These are phyloP conservation scores for Mycena venus DNA, from an alignment of 768 basidiomycete genomes.

Conservation along the genomic window DNA sequence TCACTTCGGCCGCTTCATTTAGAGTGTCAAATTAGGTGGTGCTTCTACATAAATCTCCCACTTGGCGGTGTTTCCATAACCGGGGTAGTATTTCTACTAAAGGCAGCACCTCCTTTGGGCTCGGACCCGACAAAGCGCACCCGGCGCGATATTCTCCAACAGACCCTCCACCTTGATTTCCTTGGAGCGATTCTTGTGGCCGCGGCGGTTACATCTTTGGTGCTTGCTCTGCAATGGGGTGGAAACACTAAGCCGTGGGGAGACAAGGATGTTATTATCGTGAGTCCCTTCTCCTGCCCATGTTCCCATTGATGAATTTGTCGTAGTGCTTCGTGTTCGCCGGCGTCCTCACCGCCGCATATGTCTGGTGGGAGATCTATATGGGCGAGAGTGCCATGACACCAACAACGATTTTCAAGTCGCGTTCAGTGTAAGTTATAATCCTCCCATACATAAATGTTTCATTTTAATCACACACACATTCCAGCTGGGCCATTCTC, in stretches of 20 bases:
- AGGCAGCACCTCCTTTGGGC: constrained; percentile 19
- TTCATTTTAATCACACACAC: too few relatives aligned
- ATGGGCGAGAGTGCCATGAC: constrained; percentile 13
- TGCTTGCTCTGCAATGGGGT: constrained; percentile 59
- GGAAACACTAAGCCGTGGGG: constrained; percentile 59
- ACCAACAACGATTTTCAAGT: constrained; percentile 9
- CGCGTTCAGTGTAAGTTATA: not conserved
- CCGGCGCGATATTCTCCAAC: not conserved
- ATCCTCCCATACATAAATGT: too few relatives aligned
- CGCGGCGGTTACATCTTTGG: constrained; percentile 47
- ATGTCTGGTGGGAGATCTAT: constrained; percentile 11
- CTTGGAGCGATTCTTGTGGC: constrained; percentile 52
- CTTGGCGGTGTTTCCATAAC: constrained; percentile 26
- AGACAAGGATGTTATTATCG: constrained; percentile 26
- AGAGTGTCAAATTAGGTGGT: constrained; percentile 10
- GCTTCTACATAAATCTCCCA: constrained; percentile 31
- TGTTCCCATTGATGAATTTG: too few relatives aligned
- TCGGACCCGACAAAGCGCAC: constrained; percentile 5
- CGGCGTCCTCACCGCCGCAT: constrained; percentile 9
- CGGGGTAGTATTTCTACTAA: constrained; percentile 16
- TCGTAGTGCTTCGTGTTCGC: constrained; percentile 12
- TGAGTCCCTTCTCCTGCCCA: not conserved
- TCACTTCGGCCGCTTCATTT: not conserved
- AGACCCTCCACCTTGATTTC: constrained; percentile 48
- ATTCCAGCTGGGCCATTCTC: not conserved